These are phyloP conservation scores for Phragmites australis DNA, from an alignment of 176 grass and related monocot species.

Conservation along the genomic window DNA sequence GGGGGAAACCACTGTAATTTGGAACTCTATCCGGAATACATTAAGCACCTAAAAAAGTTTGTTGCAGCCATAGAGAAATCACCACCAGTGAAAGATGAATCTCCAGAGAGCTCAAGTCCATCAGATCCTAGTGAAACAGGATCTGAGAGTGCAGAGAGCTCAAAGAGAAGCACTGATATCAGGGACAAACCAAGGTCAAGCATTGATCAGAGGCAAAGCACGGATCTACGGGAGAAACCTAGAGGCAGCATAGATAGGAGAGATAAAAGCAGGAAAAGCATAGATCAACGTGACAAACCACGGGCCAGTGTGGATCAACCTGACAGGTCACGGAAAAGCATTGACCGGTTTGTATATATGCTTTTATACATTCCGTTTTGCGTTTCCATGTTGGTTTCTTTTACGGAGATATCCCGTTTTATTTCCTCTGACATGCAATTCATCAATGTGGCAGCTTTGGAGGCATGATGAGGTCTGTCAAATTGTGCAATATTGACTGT, in stretches of 20 bases:
- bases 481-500: slow-evolving; percentile 92
- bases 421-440: slow-evolving; percentile 22
- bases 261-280: slow-evolving; percentile 70
- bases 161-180: slow-evolving; percentile 63
- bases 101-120: slow-evolving; percentile 46
- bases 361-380: slow-evolving; percentile 4
- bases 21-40: slow-evolving; percentile 85
- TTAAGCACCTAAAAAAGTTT: slow-evolving; percentile 89
- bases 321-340: slow-evolving; percentile 90
- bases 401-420: slow-evolving; percentile 6
- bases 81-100: slow-evolving; percentile 47
- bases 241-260: slow-evolving; percentile 71
- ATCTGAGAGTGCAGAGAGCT: slow-evolving; percentile 53
- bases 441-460: slow-evolving; percentile 64
- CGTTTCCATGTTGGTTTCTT: slow-evolving; percentile 25
- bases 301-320: slow-evolving; percentile 67
- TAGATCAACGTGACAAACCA: slow-evolving; percentile 68
- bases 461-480: slow-evolving; percentile 92
- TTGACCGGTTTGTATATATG: slow-evolving; percentile 70
- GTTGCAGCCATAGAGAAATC: slow-evolving; percentile 72
- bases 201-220: slow-evolving; percentile 51
- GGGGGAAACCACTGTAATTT: slow-evolving; percentile 94
- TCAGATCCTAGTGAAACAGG: slow-evolving; percentile 51
- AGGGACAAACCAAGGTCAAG: slow-evolving; percentile 72
- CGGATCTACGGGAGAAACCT: slow-evolving; percentile 57